A percentile compares a stretch with the other conserved stretches of the same genome.
Conservation (phyloP, 352 stramenopile genomes). For the Pythium aristosporum region DNA sequence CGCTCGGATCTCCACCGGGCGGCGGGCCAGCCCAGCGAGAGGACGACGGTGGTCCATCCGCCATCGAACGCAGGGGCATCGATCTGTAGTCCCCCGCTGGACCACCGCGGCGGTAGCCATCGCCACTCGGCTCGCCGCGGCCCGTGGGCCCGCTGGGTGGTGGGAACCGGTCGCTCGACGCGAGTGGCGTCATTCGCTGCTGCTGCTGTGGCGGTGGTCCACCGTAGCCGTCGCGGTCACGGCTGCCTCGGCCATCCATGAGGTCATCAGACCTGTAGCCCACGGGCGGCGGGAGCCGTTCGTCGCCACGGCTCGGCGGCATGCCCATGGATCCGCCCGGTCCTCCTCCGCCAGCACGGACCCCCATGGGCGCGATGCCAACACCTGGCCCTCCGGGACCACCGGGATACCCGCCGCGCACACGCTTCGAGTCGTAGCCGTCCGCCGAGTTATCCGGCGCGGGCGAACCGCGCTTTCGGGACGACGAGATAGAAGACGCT, state of each 20-base stretch:
- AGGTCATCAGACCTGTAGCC: constrained; percentile 9
- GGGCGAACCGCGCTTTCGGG: constrained; percentile 27
- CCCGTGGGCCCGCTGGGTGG: not conserved
- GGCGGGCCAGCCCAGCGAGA: constrained; percentile 20
- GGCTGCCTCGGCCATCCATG: constrained; percentile 5
- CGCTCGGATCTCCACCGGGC: constrained; percentile 4
- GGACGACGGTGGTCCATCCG: constrained; percentile 12
- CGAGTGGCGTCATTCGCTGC: constrained; percentile 18
- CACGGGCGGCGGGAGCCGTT: constrained; percentile 16
- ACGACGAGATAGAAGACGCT: constrained; percentile 1
- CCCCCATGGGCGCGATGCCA: constrained; percentile 12
- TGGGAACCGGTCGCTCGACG: constrained; percentile 20
- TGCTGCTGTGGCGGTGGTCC: constrained; percentile 10
- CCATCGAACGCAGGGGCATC: constrained; percentile 20
- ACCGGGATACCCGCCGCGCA: constrained; percentile 17
- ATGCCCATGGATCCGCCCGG: constrained; percentile 9
- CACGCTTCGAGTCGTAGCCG: constrained; percentile 36
- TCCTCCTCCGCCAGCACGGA: constrained; percentile 11
- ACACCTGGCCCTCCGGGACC: not conserved
- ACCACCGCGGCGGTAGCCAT: constrained; percentile 19
- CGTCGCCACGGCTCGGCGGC: constrained; percentile 10
- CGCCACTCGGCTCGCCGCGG: constrained; percentile 15
- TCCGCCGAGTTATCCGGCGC: constrained; percentile 8
- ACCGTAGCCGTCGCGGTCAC: constrained; percentile 19
- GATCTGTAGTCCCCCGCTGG: constrained; percentile 19